These are phyloP conservation scores for Tuber aestivum DNA, from an alignment of 495 filamentous ascomycete species.

Conservation along the genomic window DNA sequence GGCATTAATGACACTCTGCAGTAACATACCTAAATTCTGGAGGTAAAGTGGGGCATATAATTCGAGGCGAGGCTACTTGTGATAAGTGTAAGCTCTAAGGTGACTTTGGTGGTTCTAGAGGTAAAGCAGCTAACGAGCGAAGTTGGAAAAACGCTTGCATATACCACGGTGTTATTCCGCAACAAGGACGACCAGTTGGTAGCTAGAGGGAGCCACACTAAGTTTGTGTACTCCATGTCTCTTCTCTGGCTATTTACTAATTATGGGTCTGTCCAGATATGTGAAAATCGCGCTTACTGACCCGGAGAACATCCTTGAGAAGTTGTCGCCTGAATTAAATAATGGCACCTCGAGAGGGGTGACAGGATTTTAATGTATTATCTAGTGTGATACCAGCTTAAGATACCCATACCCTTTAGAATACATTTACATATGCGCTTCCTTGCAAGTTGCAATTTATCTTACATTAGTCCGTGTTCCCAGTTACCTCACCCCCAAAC, in stretches of 20 bases:
- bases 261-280: slow-evolving; percentile 19
- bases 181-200: slow-evolving; percentile 72
- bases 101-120: not conserved
- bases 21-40: slow-evolving; percentile 88
- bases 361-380: not conserved
- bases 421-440: not conserved
- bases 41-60: slow-evolving; percentile 70
- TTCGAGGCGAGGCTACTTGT: slow-evolving; percentile 64
- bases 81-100: slow-evolving; percentile 63
- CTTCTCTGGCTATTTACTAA: not conserved
- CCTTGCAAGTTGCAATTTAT: not conserved
- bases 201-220: slow-evolving; percentile 91
- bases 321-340: slow-evolving; percentile 14
- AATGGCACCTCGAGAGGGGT: not conserved
- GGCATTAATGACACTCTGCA: slow-evolving; percentile 40
- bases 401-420: not conserved
- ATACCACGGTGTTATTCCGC: slow-evolving; percentile 71
- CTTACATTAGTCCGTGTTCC: slow-evolving; percentile 10
- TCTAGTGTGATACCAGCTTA: not conserved
- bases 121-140: slow-evolving; percentile 2
- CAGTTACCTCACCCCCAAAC: slow-evolving; percentile 71
- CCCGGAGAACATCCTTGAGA: slow-evolving; percentile 32
- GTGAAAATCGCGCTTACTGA: slow-evolving; percentile 32
- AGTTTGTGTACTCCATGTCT: slow-evolving; percentile 52
- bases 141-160: slow-evolving; percentile 93